Conservation (phyloP, 306 rosid species). For the Rubus idaeus region DNA sequence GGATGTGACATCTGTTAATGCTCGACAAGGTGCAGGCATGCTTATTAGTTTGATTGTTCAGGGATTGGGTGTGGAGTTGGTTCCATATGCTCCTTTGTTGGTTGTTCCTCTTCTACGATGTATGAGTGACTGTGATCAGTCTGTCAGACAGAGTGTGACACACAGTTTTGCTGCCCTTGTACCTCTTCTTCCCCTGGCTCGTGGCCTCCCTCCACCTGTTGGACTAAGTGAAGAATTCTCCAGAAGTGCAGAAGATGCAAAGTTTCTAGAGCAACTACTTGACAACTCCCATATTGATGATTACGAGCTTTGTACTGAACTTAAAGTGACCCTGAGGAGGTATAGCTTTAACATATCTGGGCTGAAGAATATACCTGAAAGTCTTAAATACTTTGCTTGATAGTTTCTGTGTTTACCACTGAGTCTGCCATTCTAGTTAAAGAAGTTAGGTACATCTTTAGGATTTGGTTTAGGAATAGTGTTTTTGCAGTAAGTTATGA, state of each 20-base stretch:
- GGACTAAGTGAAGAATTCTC: slow-evolving; percentile 66
- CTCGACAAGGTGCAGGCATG: slow-evolving; percentile 98
- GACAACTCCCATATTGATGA: slow-evolving; percentile 96
- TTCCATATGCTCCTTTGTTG: slow-evolving; percentile 86
- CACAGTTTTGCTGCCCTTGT: slow-evolving; percentile 99
- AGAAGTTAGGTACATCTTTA: no score
- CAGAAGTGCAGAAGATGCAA: slow-evolving; percentile 71
- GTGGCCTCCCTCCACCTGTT: slow-evolving; percentile 89
- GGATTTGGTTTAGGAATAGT: no score
- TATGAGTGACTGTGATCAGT: slow-evolving; percentile 94
- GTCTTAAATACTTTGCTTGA: no score
- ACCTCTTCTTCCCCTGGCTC: slow-evolving; percentile 95
- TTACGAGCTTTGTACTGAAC: slow-evolving; percentile 68
- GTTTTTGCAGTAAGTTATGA: no score
- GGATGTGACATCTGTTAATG: slow-evolving; percentile 72
- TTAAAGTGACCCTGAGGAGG: slow-evolving; percentile 90
- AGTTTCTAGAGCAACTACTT: slow-evolving; percentile 91
- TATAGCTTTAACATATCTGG: slow-evolving; percentile 23
- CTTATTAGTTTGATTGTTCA: slow-evolving; percentile 94
- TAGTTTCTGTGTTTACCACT: no score
- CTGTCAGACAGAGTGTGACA: slow-evolving; percentile 95
- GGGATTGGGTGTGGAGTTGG: slow-evolving; percentile 84
- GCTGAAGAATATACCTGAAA: no score
- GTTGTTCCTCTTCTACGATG: slow-evolving; percentile 96
- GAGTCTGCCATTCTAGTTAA: no score